Base-by-base conservation (phyloP, 495 filamentous ascomycete species). In the Pseudoneurospora amorphoporcata region DNA sequence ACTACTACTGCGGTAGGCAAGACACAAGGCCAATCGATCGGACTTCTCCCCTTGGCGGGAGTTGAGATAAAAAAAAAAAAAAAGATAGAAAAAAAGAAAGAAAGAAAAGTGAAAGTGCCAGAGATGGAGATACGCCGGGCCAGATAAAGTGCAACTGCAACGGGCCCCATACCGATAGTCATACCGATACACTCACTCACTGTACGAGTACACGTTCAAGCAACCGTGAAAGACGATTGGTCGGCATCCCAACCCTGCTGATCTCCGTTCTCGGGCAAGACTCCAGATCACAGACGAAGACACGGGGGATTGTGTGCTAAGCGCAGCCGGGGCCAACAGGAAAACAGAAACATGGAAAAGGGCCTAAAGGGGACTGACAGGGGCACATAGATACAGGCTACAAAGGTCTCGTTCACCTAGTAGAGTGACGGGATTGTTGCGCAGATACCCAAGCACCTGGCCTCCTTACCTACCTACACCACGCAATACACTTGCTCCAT, bases 151-250 rank as follows among this genome's bases (percentile, higher is more conserved):
- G 29, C 47, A 16, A 58, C n/a, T 58, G 47, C 47, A 58, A 58
- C 47, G 2, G 47, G 10, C 53, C 32, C 23, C 53, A 61, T 61
- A 32, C 53, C 29, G 53, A 61, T 65, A 65, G 53, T 65, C 53
- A 61, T 65, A 65, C 29, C 32, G 14, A 35, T 32, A 65, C 53
- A 65, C 23, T 23, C 23, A 1, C 23, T 23, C 23, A 23, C 53
- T 65, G 53, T 65, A 65, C 53, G 23, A 65, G 35, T 37, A 37
- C 35, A 37, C 73, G 58, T 71, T 65, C 73, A 70, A 45, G 19
- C 68, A 40, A 76, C 75, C 68, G 79, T 81, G 75, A 81, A 79
- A 79, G 78, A 81, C 74, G 74, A 81, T 81, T 81, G 79, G 79
- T 69, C 73, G 45, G 41, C 29, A 3, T 38, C 38, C 37, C 68